Evolutionary conservation across 2,329 filamentous ascomycete genomes (phyloP).

Genomic region (Massarina eburnea): DNA sequence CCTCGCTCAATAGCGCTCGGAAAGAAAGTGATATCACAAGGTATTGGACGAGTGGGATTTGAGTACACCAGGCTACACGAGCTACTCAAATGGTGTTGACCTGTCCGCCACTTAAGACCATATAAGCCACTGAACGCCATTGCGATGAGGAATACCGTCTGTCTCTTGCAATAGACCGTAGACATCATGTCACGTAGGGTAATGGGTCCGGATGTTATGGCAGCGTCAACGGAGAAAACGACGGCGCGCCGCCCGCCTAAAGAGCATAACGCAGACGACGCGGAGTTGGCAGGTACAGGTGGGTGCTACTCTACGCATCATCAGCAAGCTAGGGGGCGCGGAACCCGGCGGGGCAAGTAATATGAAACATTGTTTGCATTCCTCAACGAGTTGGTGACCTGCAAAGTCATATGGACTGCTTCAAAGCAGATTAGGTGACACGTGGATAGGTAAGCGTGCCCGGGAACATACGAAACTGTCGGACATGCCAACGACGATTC

Average conservation of each 20-base stretch:
- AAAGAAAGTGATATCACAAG: slow-evolving; percentile 10
- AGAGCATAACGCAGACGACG: no score
- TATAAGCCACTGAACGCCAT: background rate
- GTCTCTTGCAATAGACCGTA: background rate
- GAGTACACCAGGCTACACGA: background rate
- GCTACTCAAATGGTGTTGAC: background rate
- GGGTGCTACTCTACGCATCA: background rate
- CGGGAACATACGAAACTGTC: slow-evolving; percentile 4
- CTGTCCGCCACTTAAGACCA: background rate
- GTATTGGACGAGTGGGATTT: background rate
- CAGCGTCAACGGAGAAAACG: background rate
- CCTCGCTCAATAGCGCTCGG: slow-evolving; percentile 7
- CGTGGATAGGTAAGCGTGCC: slow-evolving; percentile 34
- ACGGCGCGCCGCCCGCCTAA: background rate
- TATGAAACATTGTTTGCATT: slow-evolving; percentile 37
- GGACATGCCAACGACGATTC: background rate
- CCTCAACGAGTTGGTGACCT: slow-evolving; percentile 23
- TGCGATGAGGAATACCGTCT: background rate
- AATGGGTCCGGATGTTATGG: background rate
- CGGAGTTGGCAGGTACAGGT: background rate
- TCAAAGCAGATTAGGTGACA: slow-evolving; percentile 25
- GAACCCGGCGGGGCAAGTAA: slow-evolving; percentile 3
- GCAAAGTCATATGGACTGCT: slow-evolving; percentile 32
- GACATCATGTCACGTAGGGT: background rate
- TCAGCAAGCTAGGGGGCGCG: background rate